These are phyloP conservation scores for Corymbia citriodora DNA, from an alignment of 441 rosid species.

Conservation along the genomic window DNA sequence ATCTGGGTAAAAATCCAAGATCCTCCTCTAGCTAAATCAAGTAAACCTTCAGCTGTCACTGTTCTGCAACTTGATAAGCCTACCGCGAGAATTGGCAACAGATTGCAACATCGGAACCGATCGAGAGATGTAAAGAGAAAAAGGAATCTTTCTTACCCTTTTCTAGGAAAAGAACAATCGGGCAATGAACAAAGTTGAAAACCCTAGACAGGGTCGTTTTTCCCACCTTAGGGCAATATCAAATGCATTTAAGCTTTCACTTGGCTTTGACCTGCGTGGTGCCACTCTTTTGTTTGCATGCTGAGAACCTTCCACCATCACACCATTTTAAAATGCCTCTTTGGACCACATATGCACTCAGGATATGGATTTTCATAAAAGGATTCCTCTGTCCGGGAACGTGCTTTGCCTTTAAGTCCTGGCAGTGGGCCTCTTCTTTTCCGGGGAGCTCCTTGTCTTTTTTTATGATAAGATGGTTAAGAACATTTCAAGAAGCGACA, in stretches of 20 bases:
- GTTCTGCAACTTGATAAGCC: neutral
- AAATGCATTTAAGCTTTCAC: neutral
- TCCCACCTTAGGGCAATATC: neutral
- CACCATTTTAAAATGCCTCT: neutral
- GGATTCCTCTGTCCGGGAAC: slow-evolving; percentile 76
- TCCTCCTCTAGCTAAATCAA: neutral
- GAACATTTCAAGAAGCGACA: neutral
- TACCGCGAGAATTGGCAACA: neutral
- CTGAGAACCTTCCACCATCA: neutral
- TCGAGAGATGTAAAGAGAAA: neutral
- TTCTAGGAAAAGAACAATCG: neutral
- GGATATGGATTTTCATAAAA: slow-evolving; percentile 87
- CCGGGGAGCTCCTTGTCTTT: slow-evolving; percentile 87
- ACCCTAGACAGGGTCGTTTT: neutral
- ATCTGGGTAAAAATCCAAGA: neutral
- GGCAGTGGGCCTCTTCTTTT: slow-evolving; percentile 58
- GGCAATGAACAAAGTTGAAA: neutral
- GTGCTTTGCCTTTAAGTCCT: slow-evolving; percentile 71
- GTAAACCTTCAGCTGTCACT: neutral
- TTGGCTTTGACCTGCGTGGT: neutral
- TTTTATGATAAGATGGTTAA: neutral
- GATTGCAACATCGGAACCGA: neutral
- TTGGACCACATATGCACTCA: slow-evolving; percentile 71
- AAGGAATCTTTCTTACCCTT: neutral
- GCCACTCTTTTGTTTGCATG: neutral